A percentile compares a stretch with the other conserved stretches of the same genome.
Evolutionary conservation across 805 yeast genomes (phyloP).

Genomic region (Spathaspora hagerdaliae): DNA sequence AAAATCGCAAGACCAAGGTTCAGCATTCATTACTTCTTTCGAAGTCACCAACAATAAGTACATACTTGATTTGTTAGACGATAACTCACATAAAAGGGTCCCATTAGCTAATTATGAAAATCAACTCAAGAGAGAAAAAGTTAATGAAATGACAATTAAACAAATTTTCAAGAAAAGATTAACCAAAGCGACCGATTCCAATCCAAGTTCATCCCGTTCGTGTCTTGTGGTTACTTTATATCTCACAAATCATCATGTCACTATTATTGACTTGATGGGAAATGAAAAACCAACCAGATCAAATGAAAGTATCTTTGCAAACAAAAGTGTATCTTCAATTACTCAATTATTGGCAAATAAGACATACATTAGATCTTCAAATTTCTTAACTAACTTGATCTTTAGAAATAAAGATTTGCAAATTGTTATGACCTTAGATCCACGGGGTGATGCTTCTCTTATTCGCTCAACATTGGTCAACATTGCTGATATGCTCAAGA

Average conservation of each 20-base stretch:
- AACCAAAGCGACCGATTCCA: constrained; percentile 17
- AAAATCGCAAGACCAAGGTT: constrained; percentile 1
- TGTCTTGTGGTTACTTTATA: constrained; percentile 23
- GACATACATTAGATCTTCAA: constrained; percentile 18
- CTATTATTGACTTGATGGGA: constrained; percentile 28
- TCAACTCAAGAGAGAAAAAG: constrained; percentile 11
- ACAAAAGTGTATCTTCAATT: constrained; percentile 23
- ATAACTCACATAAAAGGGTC: neutral
- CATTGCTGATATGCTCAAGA: constrained; percentile 18
- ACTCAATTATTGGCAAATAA: constrained; percentile 17
- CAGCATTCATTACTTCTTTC: constrained; percentile 20
- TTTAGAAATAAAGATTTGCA: constrained; percentile 17
- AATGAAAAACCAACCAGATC: constrained; percentile 17
- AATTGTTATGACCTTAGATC: constrained; percentile 25
- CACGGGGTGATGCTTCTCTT: constrained; percentile 18
- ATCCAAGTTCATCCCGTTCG: constrained; percentile 19
- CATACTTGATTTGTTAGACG: constrained; percentile 22
- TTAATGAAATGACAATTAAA: constrained; percentile 7
- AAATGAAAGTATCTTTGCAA: constrained; percentile 21
- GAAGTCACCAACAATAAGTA: constrained; percentile 24
- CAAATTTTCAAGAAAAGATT: constrained; percentile 15
- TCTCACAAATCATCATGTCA: constrained; percentile 13
- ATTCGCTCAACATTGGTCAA: constrained; percentile 24
- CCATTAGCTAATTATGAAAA: constrained; percentile 6
- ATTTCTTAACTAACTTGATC: constrained; percentile 23